Evolutionary conservation across 805 yeast species (phyloP).

Genomic region (Jamesozyma spencerorum): DNA sequence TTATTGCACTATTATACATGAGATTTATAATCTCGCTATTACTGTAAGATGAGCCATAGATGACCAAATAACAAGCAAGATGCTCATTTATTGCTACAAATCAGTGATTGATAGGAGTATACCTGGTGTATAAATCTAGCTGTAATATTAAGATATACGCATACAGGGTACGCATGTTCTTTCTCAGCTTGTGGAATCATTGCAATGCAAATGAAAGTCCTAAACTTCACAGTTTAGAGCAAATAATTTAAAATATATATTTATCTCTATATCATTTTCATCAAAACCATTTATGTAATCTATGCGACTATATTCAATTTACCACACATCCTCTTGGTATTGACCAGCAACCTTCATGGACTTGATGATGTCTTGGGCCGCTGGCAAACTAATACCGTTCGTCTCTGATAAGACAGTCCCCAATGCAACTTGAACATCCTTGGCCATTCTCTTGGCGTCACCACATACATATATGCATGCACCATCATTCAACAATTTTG

Average conservation of each 20-base stretch:
- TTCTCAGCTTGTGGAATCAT: no score
- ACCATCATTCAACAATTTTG: conserved; percentile 48
- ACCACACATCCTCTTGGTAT: conserved; percentile 98
- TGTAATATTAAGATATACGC: no score
- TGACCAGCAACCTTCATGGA: conserved; percentile 72
- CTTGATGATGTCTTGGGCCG: conserved; percentile 70
- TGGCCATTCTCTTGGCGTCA: conserved; percentile 92
- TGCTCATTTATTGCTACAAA: no score
- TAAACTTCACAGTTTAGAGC: no score
- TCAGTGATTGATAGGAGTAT: no score
- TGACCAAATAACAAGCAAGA: no score
- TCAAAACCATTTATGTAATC: no score
- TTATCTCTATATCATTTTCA: no score
- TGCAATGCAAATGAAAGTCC: no score
- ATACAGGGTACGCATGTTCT: no score
- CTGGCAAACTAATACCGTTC: conserved; percentile 53
- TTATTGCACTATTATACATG: background rate
- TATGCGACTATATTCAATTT: conserved; percentile 15
- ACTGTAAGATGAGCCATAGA: no score
- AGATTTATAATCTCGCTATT: background rate
- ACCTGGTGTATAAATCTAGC: no score
- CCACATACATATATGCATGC: conserved; percentile 95
- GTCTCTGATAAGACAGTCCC: conserved; percentile 51
- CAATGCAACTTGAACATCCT: conserved; percentile 74
- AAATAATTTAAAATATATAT: background rate